Evolutionary conservation across 495 filamentous ascomycete species (phyloP), one percentile per base, ranked within the genome.

Genomic region (Niebla homalea): DNA sequence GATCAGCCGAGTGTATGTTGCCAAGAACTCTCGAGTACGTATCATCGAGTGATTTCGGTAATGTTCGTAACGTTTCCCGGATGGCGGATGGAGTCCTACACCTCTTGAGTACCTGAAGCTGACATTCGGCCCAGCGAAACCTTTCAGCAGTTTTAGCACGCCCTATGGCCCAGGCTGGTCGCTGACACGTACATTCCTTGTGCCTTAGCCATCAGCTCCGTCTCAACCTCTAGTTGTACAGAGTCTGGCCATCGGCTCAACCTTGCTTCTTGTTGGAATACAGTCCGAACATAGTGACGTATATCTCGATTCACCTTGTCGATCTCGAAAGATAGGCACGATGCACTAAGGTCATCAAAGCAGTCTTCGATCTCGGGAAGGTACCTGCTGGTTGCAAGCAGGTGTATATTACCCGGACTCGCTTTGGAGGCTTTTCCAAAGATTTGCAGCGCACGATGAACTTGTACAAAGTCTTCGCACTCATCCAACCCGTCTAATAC

Each of bases 71-170:
- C 23, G 57, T 56, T 52, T 60, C 21, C 52, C 54, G 48, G 19
- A 67, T 55, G 37, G 44, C 50, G 41, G 35, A 41, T 38, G 54
- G 21, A 26, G 55, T 57, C n/a, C 41, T 36, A 54, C 64, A 70
- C 50, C 53, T 55, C 42, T 52, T 52, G 12, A 71, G 56, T 21
- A 32, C 57, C 22, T 70, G 61, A 19, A 71, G 50, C 49, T 71
- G 66, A 59, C 64, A 70, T 36, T 54, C 60, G 8, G 60, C 64
- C 64, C 65, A 71, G 46, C 67, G 63, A 46, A 72, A 71, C 67
- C 67, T 72, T 14, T 16, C 14, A 47, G 21, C 26, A n/a, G 1
- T 12, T 38, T 39, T 21, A 42, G 29, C 36, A 14, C 12, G 46
- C 19, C 11, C 29, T 20, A 15, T n/a, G 4, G 29, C 12, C 15